Percentiles rank a stretch among this genome's conserved stretches.
Conservation (phyloP, 2,329 filamentous ascomycete species). For the Scytalidium sp. region DNA sequence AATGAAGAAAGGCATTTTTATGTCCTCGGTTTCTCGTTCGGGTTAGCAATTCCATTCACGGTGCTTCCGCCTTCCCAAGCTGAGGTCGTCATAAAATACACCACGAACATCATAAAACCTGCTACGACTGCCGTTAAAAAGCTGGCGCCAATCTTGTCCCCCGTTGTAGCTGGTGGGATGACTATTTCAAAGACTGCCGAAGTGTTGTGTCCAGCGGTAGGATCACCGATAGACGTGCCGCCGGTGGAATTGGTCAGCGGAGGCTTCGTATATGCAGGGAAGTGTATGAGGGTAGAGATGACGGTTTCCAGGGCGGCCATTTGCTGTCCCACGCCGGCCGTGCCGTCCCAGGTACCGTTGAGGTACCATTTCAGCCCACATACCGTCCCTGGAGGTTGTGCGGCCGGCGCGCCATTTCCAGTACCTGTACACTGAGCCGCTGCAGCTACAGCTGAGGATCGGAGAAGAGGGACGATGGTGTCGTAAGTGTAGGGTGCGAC, state of each 20-base stretch:
- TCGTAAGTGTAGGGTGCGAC: slow-evolving; percentile 60
- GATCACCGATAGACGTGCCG: slow-evolving; percentile 48
- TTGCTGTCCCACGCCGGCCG: slow-evolving; percentile 64
- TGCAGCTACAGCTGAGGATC: slow-evolving; percentile 54
- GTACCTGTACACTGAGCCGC: slow-evolving; percentile 53
- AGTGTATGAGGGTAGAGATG: slow-evolving; percentile 53
- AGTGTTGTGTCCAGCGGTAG: slow-evolving; percentile 21
- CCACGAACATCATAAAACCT: slow-evolving; percentile 3
- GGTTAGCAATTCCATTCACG: slow-evolving; percentile 1
- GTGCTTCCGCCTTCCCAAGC: slow-evolving; percentile 8
- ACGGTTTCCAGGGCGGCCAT: slow-evolving; percentile 68
- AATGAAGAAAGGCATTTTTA: too few species aligned
- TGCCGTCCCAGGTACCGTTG: slow-evolving; percentile 53
- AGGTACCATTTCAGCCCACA: slow-evolving; percentile 60
- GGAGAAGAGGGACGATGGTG: slow-evolving; percentile 50
- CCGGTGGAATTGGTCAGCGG: slow-evolving; percentile 49
- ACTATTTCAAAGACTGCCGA: neutral
- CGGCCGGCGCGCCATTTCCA: neutral
- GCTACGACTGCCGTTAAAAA: slow-evolving; percentile 34
- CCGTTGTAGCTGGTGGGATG: slow-evolving; percentile 24
- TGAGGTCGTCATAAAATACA: slow-evolving; percentile 11
- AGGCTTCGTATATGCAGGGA: slow-evolving; percentile 21
- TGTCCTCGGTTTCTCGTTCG: neutral
- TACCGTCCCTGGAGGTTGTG: slow-evolving; percentile 50
- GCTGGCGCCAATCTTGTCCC: slow-evolving; percentile 37